Evolutionary conservation across 352 stramenopile species (phyloP).

Genomic region (Phytophthora megakarya): DNA sequence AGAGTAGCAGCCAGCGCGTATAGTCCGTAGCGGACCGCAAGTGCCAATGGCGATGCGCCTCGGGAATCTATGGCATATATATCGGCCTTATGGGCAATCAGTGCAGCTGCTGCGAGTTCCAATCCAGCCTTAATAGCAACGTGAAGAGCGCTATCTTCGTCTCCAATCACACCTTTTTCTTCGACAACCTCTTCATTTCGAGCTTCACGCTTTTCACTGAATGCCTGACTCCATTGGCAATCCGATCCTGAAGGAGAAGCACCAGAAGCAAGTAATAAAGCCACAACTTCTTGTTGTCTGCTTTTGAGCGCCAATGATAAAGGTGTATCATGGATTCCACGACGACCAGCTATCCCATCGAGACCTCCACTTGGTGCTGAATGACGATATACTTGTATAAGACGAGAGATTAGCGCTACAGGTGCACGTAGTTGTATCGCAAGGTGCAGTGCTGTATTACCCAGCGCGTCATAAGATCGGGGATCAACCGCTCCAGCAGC

Average conservation of each 20-base stretch:
- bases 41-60: conserved; percentile 44
- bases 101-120: conserved; percentile 40
- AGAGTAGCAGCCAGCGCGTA: conserved; percentile 51
- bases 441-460: conserved; percentile 67
- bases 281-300: conserved; percentile 57
- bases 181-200: conserved; percentile 11
- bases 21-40: conserved; percentile 66
- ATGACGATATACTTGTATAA: conserved; percentile 57
- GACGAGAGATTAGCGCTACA: conserved; percentile 39
- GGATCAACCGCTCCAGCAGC: conserved; percentile 49
- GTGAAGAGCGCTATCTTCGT: conserved; percentile 56
- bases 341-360: conserved; percentile 32
- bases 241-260: conserved; percentile 34
- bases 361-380: conserved; percentile 30
- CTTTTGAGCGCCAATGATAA: conserved; percentile 63
- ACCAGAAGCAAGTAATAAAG: conserved; percentile 46
- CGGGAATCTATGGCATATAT: conserved; percentile 47
- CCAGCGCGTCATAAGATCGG: conserved; percentile 46
- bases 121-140: conserved; percentile 64
- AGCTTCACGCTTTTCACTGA: conserved; percentile 24
- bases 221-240: conserved; percentile 37
- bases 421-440: conserved; percentile 66
- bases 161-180: conserved; percentile 18
- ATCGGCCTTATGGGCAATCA: conserved; percentile 55
- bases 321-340: conserved; percentile 56